Base-by-base conservation (phyloP, 306 rosid genomes). In the Benincasa hispida region DNA sequence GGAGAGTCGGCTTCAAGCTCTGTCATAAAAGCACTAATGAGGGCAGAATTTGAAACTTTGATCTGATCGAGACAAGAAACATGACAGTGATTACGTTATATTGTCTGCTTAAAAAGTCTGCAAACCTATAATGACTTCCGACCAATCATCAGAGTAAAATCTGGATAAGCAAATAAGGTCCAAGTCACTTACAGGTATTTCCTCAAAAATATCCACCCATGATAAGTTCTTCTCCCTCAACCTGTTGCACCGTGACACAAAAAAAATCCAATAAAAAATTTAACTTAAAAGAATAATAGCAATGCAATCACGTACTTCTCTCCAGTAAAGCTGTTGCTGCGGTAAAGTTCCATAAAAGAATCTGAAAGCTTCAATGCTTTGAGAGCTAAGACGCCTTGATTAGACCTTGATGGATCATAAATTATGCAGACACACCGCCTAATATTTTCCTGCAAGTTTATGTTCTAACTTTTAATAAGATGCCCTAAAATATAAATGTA, bases 141-240 rank as follows among this genome's bases (percentile, higher is more conserved):
- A 69, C 34, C 12, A 41, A 68, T 68, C 55, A 42, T 62, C 25
- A 22, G 4, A 22, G 4, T 22, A 68, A 13, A 18, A 22, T 14
- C 28, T 2, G 1, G 5, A 48, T 8, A 10, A 72, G 34, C 4
- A 72, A 30, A 73, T 18, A 53, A 18, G 77, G 19, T 34, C 48
- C 15, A 54, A 53, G 55, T 7, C 67, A 55, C 97, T 87, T 84
- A 94, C 97, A 57, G 99, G 96, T 81, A 94, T 94, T 86, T 94
- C 99, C 85, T 92, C 97, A 18, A 94, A 94, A 80, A 94, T 92
- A 81, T 92, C 96, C 83, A 92, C 97, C 99, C 99, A 92, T 37
- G 97, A 81, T 51, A 94, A 82, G 79, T 92, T 94, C 76, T 90
- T 94, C 91, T 92, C 99, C 88, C 99, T 94, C 90, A 91, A 85